phyloP scores from a whole-genome alignment of 495 filamentous ascomycete genomes.

The Amorphotheca resinae region DNA sequence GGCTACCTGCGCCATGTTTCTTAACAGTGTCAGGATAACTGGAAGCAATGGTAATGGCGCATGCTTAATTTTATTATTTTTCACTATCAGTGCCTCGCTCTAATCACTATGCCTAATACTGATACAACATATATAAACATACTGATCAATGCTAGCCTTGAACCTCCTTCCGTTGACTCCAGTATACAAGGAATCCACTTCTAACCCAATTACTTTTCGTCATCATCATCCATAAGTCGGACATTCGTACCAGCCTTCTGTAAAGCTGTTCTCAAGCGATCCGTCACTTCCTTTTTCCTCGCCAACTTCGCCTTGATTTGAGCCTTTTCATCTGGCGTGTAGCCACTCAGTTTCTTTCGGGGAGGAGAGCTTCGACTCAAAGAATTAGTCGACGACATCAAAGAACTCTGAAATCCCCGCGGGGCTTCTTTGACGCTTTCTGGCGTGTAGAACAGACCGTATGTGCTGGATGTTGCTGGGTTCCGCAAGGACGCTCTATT shows the following conservation, averaged over 20 bases:
- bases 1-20: too few species aligned
- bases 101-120: too few species aligned
- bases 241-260: constrained; percentile 23
- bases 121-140: too few species aligned
- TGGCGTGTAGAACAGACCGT: constrained; percentile 26
- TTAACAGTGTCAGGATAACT: too few species aligned
- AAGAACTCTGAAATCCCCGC: constrained; percentile 14
- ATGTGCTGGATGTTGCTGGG: constrained; percentile 23
- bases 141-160: too few species aligned
- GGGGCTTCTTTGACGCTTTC: constrained; percentile 19
- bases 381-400: constrained; percentile 18
- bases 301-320: constrained; percentile 38
- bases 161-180: not conserved
- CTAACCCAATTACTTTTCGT: not conserved
- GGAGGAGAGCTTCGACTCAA: constrained; percentile 23
- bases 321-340: constrained; percentile 35
- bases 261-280: constrained; percentile 27
- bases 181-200: not conserved
- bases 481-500: constrained; percentile 10
- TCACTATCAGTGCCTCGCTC: too few species aligned
- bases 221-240: constrained; percentile 16
- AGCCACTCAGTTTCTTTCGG: constrained; percentile 45
- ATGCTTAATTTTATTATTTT: too few species aligned
- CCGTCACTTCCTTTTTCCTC: constrained; percentile 42
- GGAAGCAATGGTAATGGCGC: too few species aligned